Evolutionary conservation across 768 basidiomycete genomes (phyloP).

Genomic region (Hericium alpestre): DNA sequence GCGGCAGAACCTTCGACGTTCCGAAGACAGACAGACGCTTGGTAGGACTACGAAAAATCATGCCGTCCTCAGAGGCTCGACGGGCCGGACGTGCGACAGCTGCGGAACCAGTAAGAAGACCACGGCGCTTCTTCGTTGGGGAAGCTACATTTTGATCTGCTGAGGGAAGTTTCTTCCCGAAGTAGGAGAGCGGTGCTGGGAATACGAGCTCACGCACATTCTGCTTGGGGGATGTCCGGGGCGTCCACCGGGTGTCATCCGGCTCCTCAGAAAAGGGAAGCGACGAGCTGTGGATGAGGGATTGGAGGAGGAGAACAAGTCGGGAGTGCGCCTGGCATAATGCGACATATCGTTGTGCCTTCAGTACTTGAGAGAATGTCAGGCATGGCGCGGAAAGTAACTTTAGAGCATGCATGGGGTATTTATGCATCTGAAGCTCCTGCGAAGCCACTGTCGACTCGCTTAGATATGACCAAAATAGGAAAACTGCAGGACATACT

Average conservation of each 20-base stretch:
- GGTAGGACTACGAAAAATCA: conserved; percentile 6
- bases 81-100: background rate
- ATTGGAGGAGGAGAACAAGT: conserved; percentile 64
- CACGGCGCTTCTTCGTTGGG: background rate
- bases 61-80: background rate
- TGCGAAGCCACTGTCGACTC: conserved; percentile 49
- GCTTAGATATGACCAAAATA: background rate
- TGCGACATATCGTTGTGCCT: conserved; percentile 29
- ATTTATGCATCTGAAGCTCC: conserved; percentile 51
- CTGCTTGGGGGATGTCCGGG: conserved; percentile 14
- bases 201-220: conserved; percentile 52
- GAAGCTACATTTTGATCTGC: background rate
- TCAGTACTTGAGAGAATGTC: conserved; percentile 21
- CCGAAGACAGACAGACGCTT: conserved; percentile 29
- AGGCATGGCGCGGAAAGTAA: conserved; percentile 31
- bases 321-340: conserved; percentile 60
- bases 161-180: conserved; percentile 3
- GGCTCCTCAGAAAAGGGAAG: conserved; percentile 23
- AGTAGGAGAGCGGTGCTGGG: conserved; percentile 60
- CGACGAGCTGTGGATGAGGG: conserved; percentile 54
- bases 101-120: background rate
- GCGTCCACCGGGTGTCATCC: conserved; percentile 20
- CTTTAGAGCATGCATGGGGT: conserved; percentile 58
- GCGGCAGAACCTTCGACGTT: conserved; percentile 24
- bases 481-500: conserved; percentile 33